Conservation (phyloP, 1,284 basidiomycete genomes). For the Naganishia sp. region DNA sequence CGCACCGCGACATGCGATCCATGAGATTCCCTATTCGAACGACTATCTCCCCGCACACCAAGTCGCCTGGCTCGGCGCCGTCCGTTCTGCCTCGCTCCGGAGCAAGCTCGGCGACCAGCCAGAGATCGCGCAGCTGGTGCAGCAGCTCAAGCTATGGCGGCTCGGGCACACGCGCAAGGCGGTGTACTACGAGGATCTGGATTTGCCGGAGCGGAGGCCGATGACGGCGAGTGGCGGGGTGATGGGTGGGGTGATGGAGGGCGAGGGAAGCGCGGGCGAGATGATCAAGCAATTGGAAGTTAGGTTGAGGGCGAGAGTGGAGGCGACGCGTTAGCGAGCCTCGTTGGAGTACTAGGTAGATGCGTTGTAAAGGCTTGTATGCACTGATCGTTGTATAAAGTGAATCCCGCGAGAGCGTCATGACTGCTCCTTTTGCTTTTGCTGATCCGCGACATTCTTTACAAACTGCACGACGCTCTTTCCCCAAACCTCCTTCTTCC, state of each 20-base stretch:
- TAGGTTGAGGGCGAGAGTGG: conserved; percentile 30
- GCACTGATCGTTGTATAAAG: background rate
- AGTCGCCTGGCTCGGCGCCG: conserved; percentile 24
- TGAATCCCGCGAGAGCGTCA: background rate
- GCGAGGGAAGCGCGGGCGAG: conserved; percentile 22
- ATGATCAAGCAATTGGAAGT: conserved; percentile 32
- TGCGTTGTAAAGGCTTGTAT: background rate
- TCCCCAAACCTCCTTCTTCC: conserved; percentile 53
- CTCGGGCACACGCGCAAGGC: conserved; percentile 32
- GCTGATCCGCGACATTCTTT: conserved; percentile 12
- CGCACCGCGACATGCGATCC: conserved; percentile 15
- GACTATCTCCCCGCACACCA: conserved; percentile 28
- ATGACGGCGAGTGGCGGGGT: conserved; percentile 33
- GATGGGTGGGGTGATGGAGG: conserved; percentile 22
- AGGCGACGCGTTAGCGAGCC: conserved; percentile 22
- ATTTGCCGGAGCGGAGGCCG: conserved; percentile 29
- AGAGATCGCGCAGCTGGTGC: conserved; percentile 21
- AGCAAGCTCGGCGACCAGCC: conserved; percentile 1
- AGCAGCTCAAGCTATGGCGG: conserved; percentile 27
- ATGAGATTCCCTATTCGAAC: conserved; percentile 27
- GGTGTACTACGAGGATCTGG: conserved; percentile 32
- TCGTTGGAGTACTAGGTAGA: background rate
- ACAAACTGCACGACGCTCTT: conserved; percentile 49
- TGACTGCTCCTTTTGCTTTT: background rate
- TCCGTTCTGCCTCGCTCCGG: conserved; percentile 22